These are phyloP conservation scores for Hemerocallis citrina DNA, from an alignment of 106 monocot genomes.

Conservation along the genomic window DNA sequence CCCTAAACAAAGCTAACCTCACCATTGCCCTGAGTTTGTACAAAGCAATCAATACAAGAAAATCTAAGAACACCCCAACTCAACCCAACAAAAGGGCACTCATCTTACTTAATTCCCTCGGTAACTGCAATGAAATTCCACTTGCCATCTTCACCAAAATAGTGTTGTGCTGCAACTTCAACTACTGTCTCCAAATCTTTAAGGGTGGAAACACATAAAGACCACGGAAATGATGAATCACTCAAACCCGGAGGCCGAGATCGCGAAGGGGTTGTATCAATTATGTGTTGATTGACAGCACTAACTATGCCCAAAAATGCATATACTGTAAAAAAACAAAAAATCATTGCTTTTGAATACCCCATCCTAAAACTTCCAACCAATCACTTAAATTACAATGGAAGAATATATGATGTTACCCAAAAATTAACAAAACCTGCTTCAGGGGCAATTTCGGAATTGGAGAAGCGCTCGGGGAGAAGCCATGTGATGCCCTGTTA, in stretches of 20 bases:
- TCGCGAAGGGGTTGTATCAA: conserved; percentile 38
- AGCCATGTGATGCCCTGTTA: conserved; percentile 87
- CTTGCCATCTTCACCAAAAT: conserved; percentile 72
- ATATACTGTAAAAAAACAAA: conserved; percentile 56
- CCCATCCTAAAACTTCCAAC: background rate
- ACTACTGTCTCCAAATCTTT: conserved; percentile 86
- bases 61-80: too few species aligned
- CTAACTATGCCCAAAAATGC: conserved; percentile 69
- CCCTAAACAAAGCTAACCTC: conserved; percentile 58
- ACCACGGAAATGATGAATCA: conserved; percentile 54
- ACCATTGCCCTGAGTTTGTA: conserved; percentile 47
- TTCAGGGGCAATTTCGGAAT: conserved; percentile 86
- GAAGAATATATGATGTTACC: conserved; percentile 20
- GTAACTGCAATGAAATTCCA: conserved; percentile 69
- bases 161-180: conserved; percentile 77
- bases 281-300: conserved; percentile 79
- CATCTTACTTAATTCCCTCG: conserved; percentile 69
- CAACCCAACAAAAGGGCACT: background rate
- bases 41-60: background rate
- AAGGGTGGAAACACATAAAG: conserved; percentile 52
- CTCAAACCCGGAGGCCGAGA: conserved; percentile 1
- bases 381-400: background rate
- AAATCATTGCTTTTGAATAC: conserved; percentile 3
- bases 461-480: conserved; percentile 94
- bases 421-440: conserved; percentile 69